Conservation (phyloP, 805 yeast genomes). For the Saccharomycopsis fibuligera region DNA sequence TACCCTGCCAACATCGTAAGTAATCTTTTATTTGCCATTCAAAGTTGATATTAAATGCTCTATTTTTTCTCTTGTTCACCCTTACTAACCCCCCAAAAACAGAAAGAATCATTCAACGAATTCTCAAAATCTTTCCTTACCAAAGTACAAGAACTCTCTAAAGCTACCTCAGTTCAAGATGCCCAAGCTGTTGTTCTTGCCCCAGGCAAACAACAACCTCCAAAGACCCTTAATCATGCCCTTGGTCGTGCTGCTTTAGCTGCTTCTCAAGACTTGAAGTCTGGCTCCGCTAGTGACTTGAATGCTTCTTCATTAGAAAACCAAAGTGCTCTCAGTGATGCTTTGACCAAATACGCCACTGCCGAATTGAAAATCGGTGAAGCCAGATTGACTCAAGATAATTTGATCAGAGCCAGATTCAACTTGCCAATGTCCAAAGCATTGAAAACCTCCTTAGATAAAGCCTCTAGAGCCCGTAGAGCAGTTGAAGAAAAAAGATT, state of each 20-base stretch:
- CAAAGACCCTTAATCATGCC: constrained; percentile 81
- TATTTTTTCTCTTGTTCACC: background rate
- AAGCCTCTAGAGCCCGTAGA: constrained; percentile 62
- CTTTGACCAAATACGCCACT: constrained; percentile 59
- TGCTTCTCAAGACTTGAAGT: constrained; percentile 21
- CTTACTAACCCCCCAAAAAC: constrained; percentile 5
- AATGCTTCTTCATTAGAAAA: constrained; percentile 12
- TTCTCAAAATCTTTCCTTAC: constrained; percentile 59
- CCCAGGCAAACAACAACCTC: constrained; percentile 46
- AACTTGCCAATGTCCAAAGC: constrained; percentile 61
- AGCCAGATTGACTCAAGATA: constrained; percentile 78
- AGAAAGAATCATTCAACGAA: constrained; percentile 66
- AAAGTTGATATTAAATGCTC: too few relatives aligned
- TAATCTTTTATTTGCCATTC: background rate
- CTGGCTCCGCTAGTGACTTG: constrained; percentile 2
- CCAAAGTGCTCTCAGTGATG: constrained; percentile 49
- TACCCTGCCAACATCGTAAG: constrained; percentile 60
- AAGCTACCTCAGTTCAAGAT: constrained; percentile 72
- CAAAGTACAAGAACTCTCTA: constrained; percentile 60
- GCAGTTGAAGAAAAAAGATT: constrained; percentile 73
- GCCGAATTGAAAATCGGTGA: constrained; percentile 73
- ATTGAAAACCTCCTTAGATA: constrained; percentile 51
- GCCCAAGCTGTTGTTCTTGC: constrained; percentile 67
- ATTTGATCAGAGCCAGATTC: constrained; percentile 59
- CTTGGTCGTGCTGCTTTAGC: constrained; percentile 66